These are phyloP conservation scores for Cyberlindnera bimundalis DNA, from an alignment of 805 yeast genomes.

Conservation along the genomic window DNA sequence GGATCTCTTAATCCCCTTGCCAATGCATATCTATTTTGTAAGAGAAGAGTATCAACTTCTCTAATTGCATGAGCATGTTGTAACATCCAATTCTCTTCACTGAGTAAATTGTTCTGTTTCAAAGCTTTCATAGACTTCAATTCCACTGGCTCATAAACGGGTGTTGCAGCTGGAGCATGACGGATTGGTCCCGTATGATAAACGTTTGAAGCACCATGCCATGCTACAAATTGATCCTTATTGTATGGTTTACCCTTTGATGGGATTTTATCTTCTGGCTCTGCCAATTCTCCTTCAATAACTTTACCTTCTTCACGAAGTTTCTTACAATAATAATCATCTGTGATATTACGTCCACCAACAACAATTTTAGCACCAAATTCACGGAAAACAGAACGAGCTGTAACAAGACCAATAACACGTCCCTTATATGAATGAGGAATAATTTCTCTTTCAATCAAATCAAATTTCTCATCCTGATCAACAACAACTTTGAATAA, in stretches of 20 bases:
- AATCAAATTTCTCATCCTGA: conserved; percentile 76
- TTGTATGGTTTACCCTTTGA: conserved; percentile 41
- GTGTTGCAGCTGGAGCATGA: conserved; percentile 12
- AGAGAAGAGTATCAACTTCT: conserved; percentile 61
- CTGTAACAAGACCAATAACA: conserved; percentile 85
- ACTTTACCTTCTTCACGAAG: conserved; percentile 53
- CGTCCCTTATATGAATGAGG: conserved; percentile 92
- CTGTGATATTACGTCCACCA: conserved; percentile 76
- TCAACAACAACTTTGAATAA: conserved; percentile 70
- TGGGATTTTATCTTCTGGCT: conserved; percentile 52
- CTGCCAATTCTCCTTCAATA: conserved; percentile 68
- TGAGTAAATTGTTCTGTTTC: conserved; percentile 28
- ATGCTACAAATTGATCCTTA: conserved; percentile 49
- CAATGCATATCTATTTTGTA: conserved; percentile 52
- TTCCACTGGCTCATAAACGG: conserved; percentile 23
- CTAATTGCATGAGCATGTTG: conserved; percentile 80
- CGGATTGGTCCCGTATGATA: conserved; percentile 31
- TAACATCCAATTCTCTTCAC: conserved; percentile 78
- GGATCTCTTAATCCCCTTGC: conserved; percentile 69
- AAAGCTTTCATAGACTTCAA: conserved; percentile 24
- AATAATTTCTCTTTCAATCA: conserved; percentile 74
- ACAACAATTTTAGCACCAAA: conserved; percentile 84
- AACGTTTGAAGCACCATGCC: conserved; percentile 45
- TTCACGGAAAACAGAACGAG: conserved; percentile 83
- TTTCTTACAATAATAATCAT: conserved; percentile 79